A percentile compares a stretch with the other conserved stretches of the same genome.
phyloP scores from a whole-genome alignment of 129 eudicot species.

The Artemisia annua region DNA sequence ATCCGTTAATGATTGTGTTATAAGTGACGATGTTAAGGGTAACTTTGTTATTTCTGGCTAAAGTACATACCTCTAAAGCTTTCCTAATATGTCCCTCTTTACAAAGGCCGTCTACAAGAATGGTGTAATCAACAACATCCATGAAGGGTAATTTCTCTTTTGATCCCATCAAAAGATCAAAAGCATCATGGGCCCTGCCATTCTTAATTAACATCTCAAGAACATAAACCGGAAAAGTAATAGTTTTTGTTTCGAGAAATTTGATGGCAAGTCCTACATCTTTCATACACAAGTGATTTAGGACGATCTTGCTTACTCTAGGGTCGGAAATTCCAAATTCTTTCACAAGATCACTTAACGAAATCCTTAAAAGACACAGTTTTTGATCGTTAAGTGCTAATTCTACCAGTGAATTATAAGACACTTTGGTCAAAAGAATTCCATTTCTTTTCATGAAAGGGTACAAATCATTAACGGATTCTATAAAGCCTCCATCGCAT shows the following conservation, averaged over 20 bases:
- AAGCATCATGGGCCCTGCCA: conserved; percentile 60
- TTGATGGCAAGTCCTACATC: conserved; percentile 52
- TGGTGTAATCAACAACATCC: conserved; percentile 70
- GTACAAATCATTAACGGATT: conserved; percentile 41
- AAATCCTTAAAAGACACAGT: conserved; percentile 19
- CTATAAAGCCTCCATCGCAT: conserved; percentile 45
- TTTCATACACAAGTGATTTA: conserved; percentile 55
- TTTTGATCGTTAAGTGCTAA: conserved; percentile 40
- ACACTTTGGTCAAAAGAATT: conserved; percentile 18
- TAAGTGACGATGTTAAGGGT: conserved; percentile 58
- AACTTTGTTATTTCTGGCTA: conserved; percentile 48
- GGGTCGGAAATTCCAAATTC: conserved; percentile 46
- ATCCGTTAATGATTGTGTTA: conserved; percentile 70
- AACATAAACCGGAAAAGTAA: conserved; percentile 37
- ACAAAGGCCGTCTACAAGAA: conserved; percentile 64
- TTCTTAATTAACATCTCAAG: conserved; percentile 49
- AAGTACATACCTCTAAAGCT: conserved; percentile 71
- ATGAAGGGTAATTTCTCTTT: conserved; percentile 45
- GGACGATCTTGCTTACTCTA: conserved; percentile 43
- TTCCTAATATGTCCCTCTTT: conserved; percentile 62
- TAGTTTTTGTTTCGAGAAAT: conserved; percentile 35
- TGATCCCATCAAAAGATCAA: conserved; percentile 56
- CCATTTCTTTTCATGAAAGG: conserved; percentile 50
- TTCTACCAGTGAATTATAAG: conserved; percentile 44
- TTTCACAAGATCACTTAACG: conserved; percentile 53